A percentile compares a stretch with the other conserved stretches of the same genome.
phyloP scores from a whole-genome alignment of 2,329 filamentous ascomycete genomes.

The Beauveria bassiana region DNA sequence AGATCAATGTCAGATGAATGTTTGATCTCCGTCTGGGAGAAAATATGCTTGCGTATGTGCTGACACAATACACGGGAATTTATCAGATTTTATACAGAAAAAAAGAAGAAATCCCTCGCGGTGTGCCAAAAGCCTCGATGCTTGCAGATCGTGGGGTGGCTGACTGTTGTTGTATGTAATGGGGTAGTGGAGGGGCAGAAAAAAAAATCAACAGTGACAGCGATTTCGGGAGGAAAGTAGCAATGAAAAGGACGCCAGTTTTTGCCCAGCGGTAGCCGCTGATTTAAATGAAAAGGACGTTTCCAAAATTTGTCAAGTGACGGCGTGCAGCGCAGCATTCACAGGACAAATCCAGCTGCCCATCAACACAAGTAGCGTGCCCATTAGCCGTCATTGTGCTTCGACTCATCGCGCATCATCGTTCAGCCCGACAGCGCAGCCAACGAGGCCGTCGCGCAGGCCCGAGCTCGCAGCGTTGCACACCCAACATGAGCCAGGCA shows the following conservation, averaged over 20 bases:
- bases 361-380: neutral
- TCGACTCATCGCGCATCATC: slow-evolving; percentile 8
- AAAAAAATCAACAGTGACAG: neutral
- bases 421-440: neutral
- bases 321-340: neutral
- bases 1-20: neutral
- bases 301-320: neutral
- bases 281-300: neutral
- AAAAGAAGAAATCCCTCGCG: neutral
- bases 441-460: neutral
- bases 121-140: neutral
- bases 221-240: slow-evolving; percentile 6
- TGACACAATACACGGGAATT: neutral
- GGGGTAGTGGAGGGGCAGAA: slow-evolving; percentile 5
- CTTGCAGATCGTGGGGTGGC: neutral
- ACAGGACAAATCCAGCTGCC: neutral
- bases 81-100: neutral
- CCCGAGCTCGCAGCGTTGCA: neutral
- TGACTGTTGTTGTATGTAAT: neutral
- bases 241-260: neutral
- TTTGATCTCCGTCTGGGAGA: neutral
- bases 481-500: neutral
- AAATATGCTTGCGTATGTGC: neutral
- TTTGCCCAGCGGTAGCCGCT: neutral
- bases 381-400: neutral